phyloP scores from a whole-genome alignment of 2,329 filamentous ascomycete species.

The Aspergillus bombycis region DNA sequence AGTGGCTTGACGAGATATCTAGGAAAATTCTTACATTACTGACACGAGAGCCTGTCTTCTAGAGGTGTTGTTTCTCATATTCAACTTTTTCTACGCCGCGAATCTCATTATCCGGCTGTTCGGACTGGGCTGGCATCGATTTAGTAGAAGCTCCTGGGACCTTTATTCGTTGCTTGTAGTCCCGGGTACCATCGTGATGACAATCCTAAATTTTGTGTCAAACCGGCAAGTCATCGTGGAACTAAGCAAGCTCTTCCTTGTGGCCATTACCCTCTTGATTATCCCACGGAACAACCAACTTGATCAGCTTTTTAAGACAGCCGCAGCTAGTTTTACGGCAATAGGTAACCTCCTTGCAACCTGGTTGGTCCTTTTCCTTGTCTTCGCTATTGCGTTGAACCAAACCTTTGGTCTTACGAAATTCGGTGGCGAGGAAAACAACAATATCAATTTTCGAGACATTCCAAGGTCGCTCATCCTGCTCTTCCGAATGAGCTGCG shows the following conservation, averaged over 20 bases:
- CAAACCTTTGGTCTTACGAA: slow-evolving; percentile 94
- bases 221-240: slow-evolving; percentile 67
- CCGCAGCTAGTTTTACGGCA: slow-evolving; percentile 85
- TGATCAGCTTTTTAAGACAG: slow-evolving; percentile 98
- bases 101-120: slow-evolving; percentile 84
- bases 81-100: slow-evolving; percentile 78
- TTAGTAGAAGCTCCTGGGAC: slow-evolving; percentile 93
- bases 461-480: slow-evolving; percentile 93
- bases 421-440: slow-evolving; percentile 72
- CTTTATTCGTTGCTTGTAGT: slow-evolving; percentile 82
- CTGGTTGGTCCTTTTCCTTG: slow-evolving; percentile 95
- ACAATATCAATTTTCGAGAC: slow-evolving; percentile 88
- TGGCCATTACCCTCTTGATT: slow-evolving; percentile 83
- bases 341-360: slow-evolving; percentile 93
- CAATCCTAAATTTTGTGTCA: slow-evolving; percentile 71
- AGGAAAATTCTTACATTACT: slow-evolving; percentile 20
- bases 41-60: slow-evolving; percentile 7
- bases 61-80: slow-evolving; percentile 76
- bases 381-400: slow-evolving; percentile 94
- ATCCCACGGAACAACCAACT: slow-evolving; percentile 96
- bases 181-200: slow-evolving; percentile 77
- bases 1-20: slow-evolving; percentile 15
- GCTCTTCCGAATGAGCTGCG: slow-evolving; percentile 88
- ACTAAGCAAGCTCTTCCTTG: slow-evolving; percentile 91
- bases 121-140: slow-evolving; percentile 89